Conservation (phyloP, 495 filamentous ascomycete genomes). For the Mycothermus thermophilus region DNA sequence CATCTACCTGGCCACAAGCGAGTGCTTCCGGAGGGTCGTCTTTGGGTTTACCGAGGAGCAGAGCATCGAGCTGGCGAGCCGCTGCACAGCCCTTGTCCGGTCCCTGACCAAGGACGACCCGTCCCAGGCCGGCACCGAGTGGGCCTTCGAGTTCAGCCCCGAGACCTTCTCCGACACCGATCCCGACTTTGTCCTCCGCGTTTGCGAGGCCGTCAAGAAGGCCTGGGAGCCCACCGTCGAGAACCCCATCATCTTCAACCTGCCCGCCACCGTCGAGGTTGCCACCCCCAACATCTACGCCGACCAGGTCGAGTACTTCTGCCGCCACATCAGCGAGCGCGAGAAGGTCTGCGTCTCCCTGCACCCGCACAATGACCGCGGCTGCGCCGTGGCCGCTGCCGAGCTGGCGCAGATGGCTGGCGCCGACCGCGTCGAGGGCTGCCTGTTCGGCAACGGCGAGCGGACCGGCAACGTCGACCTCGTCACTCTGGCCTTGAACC, state of each 20-base stretch:
- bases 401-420: conserved; percentile 97
- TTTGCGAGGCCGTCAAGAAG: conserved; percentile 92
- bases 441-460: conserved; percentile 92
- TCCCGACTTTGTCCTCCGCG: conserved; percentile 65
- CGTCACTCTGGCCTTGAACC: conserved; percentile 85
- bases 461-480: conserved; percentile 93
- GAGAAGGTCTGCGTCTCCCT: conserved; percentile 74
- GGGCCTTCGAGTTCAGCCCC: conserved; percentile 91
- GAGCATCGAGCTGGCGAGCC: conserved; percentile 69
- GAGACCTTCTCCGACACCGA: conserved; percentile 92
- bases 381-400: conserved; percentile 70
- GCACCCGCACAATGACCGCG: conserved; percentile 91
- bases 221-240: conserved; percentile 78
- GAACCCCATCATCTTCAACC: conserved; percentile 91
- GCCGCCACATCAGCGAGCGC: conserved; percentile 62
- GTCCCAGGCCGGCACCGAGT: conserved; percentile 57
- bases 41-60: conserved; percentile 78
- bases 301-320: conserved; percentile 96
- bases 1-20: conserved; percentile 90
- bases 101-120: conserved; percentile 95
- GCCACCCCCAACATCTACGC: conserved; percentile 92
- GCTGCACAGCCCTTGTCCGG: conserved; percentile 73
- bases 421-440: conserved; percentile 87
- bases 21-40: conserved; percentile 80
- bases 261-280: conserved; percentile 95